phyloP scores from a whole-genome alignment of 495 filamentous ascomycete genomes.

The Hapsidospora chrysogenum region DNA sequence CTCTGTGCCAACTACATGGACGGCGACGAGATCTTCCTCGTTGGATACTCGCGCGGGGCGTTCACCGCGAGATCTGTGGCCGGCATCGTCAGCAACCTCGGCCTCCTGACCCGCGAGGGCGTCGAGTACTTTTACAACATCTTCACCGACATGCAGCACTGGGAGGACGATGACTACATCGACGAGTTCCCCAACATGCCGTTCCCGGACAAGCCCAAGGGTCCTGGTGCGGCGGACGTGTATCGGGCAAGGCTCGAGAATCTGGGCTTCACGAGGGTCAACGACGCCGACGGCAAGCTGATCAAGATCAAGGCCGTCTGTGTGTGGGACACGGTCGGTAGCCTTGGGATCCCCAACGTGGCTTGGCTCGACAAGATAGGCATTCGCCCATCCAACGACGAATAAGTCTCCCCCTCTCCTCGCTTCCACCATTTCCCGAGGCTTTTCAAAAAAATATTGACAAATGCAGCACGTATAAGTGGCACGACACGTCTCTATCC shows the following conservation, averaged over 20 bases:
- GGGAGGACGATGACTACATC: slow-evolving; percentile 30
- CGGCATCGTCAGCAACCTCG: slow-evolving; percentile 42
- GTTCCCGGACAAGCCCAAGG: slow-evolving; percentile 40
- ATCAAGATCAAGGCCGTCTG: slow-evolving; percentile 34
- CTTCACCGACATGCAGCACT: slow-evolving; percentile 45
- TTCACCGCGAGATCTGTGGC: slow-evolving; percentile 52
- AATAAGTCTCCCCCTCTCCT: slow-evolving; percentile 20
- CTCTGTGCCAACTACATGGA: slow-evolving; percentile 47
- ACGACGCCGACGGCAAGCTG: slow-evolving; percentile 14
- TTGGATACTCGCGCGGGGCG: slow-evolving; percentile 61
- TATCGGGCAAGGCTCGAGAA: slow-evolving; percentile 19
- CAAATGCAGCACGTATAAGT: slow-evolving; percentile 18
- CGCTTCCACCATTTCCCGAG: too few relatives aligned
- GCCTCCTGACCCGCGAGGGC: slow-evolving; percentile 45
- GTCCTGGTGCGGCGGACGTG: slow-evolving; percentile 12
- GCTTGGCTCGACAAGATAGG: slow-evolving; percentile 19
- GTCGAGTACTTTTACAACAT: slow-evolving; percentile 48
- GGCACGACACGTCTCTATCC: slow-evolving; percentile 42
- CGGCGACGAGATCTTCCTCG: slow-evolving; percentile 51
- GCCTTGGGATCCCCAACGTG: slow-evolving; percentile 31
- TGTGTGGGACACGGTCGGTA: slow-evolving; percentile 48
- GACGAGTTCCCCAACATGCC: slow-evolving; percentile 39
- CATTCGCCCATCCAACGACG: slow-evolving; percentile 28
- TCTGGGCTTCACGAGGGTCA: slow-evolving; percentile 19
- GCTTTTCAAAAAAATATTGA: slow-evolving; percentile 8